phyloP scores from a whole-genome alignment of 495 filamentous ascomycete species.

The Penicillium lagena region DNA sequence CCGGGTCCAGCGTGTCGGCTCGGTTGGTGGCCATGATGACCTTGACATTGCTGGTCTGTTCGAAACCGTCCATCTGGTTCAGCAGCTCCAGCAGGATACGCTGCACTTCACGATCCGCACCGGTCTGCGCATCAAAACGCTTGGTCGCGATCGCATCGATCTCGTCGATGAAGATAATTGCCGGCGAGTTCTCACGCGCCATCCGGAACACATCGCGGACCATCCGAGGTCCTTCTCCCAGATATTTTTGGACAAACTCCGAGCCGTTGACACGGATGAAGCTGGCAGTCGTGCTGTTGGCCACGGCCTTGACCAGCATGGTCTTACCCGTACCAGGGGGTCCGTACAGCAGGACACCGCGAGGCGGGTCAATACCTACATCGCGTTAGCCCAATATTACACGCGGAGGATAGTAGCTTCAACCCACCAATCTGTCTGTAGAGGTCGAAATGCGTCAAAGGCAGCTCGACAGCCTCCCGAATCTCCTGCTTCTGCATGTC shows the following conservation, averaged over 20 bases:
- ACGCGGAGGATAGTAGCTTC: background rate
- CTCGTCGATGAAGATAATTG: constrained; percentile 99
- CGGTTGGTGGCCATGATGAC: constrained; percentile 99
- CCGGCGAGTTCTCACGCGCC: constrained; percentile 95
- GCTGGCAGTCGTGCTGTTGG: constrained; percentile 94
- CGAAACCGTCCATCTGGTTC: constrained; percentile 99
- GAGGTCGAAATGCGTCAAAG: constrained; percentile 92
- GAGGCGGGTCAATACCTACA: constrained; percentile 87
- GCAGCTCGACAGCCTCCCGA: constrained; percentile 91
- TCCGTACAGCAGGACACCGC: constrained; percentile 92
- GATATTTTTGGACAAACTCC: constrained; percentile 97
- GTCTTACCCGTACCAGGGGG: constrained; percentile 98
- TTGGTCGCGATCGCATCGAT: constrained; percentile 99
- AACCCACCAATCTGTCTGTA: constrained; percentile 85
- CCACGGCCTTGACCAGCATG: constrained; percentile 97
- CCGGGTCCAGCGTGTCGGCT: constrained; percentile 93
- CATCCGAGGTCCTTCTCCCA: constrained; percentile 97
- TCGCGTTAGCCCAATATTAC: constrained; percentile 14
- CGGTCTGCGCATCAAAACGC: constrained; percentile 97
- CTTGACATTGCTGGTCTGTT: constrained; percentile 97
- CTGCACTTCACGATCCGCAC: constrained; percentile 95
- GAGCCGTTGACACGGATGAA: constrained; percentile 98
- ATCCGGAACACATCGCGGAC: constrained; percentile 98
- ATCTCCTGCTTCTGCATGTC: constrained; percentile 99
- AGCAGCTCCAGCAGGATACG: constrained; percentile 94